A percentile compares a stretch with the other conserved stretches of the same genome.
Conservation (phyloP, 2,329 filamentous ascomycete species). For the Hymenoscyphus occultus region DNA sequence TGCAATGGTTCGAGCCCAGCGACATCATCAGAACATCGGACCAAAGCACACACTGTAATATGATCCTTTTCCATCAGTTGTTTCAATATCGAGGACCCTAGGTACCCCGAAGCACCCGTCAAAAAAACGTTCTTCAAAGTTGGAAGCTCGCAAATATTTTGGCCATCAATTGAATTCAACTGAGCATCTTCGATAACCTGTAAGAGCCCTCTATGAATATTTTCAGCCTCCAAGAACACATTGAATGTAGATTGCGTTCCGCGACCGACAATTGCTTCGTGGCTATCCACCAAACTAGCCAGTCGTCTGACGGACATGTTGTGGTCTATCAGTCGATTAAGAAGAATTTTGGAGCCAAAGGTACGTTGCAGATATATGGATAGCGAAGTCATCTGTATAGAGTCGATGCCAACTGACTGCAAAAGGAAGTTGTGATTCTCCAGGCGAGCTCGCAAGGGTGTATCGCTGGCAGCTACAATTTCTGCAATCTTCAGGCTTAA, state of each 20-base stretch:
- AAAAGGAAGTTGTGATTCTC: neutral
- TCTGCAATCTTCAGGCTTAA: neutral
- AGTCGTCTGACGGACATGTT: neutral
- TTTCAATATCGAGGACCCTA: neutral
- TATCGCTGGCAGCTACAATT: neutral
- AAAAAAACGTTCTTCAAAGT: neutral
- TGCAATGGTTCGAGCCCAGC: neutral
- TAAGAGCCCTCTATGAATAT: neutral
- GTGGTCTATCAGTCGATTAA: constrained; percentile 1
- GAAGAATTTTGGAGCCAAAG: neutral
- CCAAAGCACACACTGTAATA: neutral
- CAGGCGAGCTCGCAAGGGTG: neutral
- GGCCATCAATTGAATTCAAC: neutral
- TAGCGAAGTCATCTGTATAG: neutral
- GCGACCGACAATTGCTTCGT: neutral
- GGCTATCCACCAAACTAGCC: neutral
- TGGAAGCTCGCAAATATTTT: neutral
- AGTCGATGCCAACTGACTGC: neutral
- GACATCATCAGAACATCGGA: neutral
- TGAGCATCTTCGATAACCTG: neutral
- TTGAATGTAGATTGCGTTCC: neutral
- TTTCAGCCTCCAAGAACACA: neutral
- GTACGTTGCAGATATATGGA: neutral
- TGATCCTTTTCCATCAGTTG: neutral
- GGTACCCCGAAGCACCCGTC: neutral